Conservation (phyloP, 78 protist species). For the Neovahlkampfia damariscottae region DNA sequence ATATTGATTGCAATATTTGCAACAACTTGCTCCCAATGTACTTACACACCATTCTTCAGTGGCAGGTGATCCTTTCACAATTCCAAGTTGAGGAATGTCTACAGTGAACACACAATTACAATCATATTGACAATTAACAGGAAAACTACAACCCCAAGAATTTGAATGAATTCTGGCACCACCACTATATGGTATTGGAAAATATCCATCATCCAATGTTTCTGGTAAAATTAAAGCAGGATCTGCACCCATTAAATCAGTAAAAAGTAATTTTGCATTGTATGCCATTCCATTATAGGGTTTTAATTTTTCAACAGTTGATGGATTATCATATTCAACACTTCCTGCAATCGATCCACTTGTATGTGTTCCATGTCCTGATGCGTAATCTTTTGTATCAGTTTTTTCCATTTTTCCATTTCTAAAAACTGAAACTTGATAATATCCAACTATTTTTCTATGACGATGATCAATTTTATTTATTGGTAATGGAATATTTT, state of each 20-base stretch:
- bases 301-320: background rate
- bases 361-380: constrained; percentile 44
- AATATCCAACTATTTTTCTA: constrained; percentile 23
- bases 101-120: background rate
- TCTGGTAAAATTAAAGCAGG: background rate
- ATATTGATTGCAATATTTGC: background rate
- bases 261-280: constrained; percentile 24
- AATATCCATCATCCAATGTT: background rate
- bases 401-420: background rate
- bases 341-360: constrained; percentile 18
- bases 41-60: background rate
- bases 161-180: background rate
- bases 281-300: constrained; percentile 18
- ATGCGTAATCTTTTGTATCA: background rate
- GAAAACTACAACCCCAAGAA: constrained; percentile 8
- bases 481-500: background rate
- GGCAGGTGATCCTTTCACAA: background rate
- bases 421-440: background rate
- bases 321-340: background rate
- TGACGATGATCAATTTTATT: constrained; percentile 10
- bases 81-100: background rate
- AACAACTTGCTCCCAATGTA: background rate
- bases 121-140: background rate
- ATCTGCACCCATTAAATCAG: constrained; percentile 17
- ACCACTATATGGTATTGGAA: background rate